These are phyloP conservation scores for Pneumocystis jirovecii DNA, from an alignment of 1,139 yeast genomes.

Conservation along the genomic window DNA sequence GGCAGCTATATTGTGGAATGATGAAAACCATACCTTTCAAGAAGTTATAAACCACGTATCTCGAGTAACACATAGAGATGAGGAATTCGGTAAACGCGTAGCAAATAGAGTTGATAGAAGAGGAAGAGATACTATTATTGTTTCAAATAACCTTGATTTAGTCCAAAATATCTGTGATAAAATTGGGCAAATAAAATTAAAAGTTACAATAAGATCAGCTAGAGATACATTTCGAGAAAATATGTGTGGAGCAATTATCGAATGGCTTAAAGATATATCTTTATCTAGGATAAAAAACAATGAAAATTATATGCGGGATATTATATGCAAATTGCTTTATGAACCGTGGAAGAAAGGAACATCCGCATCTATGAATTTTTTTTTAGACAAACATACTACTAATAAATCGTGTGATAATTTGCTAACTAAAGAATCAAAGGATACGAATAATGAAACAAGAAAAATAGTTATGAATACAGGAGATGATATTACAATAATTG, in stretches of 20 bases:
- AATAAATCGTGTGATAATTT: neutral
- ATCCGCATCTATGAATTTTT: slow-evolving; percentile 8
- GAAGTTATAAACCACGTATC: slow-evolving; percentile 59
- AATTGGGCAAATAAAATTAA: slow-evolving; percentile 46
- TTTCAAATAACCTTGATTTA: slow-evolving; percentile 37
- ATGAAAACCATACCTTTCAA: slow-evolving; percentile 56
- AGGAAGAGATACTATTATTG: slow-evolving; percentile 57
- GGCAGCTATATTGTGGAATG: slow-evolving; percentile 56
- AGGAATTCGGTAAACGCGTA: slow-evolving; percentile 62
- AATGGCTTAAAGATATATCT: slow-evolving; percentile 50
- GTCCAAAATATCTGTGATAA: slow-evolving; percentile 41
- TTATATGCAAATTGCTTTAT: slow-evolving; percentile 41
- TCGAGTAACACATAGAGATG: slow-evolving; percentile 47
- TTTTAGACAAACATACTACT: neutral
- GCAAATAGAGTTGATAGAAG: slow-evolving; percentile 45
- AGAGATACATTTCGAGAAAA: slow-evolving; percentile 69
- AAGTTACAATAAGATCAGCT: slow-evolving; percentile 49
- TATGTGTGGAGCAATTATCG: slow-evolving; percentile 56
- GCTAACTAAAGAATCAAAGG: neutral
- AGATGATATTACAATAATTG: neutral
- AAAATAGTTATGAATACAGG: neutral
- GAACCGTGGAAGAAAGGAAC: slow-evolving; percentile 38
- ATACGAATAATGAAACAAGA: neutral
- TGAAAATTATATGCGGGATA: slow-evolving; percentile 34
- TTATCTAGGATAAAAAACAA: slow-evolving; percentile 41